Conservation (phyloP, 805 yeast species). For the Diddensiella santjacobensis region DNA sequence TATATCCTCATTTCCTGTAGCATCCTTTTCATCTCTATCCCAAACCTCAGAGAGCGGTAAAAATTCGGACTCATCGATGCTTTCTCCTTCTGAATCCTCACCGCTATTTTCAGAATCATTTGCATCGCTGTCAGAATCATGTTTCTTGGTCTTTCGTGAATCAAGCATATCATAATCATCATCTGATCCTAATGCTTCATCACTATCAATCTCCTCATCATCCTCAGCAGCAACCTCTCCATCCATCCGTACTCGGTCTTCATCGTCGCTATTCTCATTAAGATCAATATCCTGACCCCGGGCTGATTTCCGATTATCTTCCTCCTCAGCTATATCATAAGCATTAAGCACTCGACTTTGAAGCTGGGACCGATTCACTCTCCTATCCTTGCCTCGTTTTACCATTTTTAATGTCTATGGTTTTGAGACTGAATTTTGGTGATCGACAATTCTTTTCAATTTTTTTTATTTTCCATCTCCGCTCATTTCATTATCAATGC, state of each 20-base stretch:
- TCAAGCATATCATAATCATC: slow-evolving; percentile 44
- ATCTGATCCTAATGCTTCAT: slow-evolving; percentile 82
- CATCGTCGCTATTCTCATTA: slow-evolving; percentile 33
- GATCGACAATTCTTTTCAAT: background rate
- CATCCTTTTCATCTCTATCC: slow-evolving; percentile 64
- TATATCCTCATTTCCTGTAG: slow-evolving; percentile 20
- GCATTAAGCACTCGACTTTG: slow-evolving; percentile 46
- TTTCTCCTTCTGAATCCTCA: slow-evolving; percentile 62
- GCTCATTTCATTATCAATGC: no score
- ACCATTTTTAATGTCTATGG: no score
- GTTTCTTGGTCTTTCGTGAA: slow-evolving; percentile 1
- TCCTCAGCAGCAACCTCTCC: slow-evolving; percentile 34
- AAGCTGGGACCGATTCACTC: slow-evolving; percentile 11
- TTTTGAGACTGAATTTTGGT: no score
- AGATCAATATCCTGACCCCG: slow-evolving; percentile 33
- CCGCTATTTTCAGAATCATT: slow-evolving; percentile 46
- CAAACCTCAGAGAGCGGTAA: slow-evolving; percentile 81
- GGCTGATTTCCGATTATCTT: slow-evolving; percentile 29
- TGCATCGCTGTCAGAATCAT: slow-evolving; percentile 33
- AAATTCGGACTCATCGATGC: slow-evolving; percentile 73
- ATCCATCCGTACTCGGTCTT: slow-evolving; percentile 25
- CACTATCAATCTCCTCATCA: slow-evolving; percentile 63
- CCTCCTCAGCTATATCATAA: slow-evolving; percentile 47
- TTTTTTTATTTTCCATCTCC: no score
- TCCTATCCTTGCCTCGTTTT: slow-evolving; percentile 6